Evolutionary conservation across 2,329 filamentous ascomycete species (phyloP).

Genomic region (Cytospora piceicola): DNA sequence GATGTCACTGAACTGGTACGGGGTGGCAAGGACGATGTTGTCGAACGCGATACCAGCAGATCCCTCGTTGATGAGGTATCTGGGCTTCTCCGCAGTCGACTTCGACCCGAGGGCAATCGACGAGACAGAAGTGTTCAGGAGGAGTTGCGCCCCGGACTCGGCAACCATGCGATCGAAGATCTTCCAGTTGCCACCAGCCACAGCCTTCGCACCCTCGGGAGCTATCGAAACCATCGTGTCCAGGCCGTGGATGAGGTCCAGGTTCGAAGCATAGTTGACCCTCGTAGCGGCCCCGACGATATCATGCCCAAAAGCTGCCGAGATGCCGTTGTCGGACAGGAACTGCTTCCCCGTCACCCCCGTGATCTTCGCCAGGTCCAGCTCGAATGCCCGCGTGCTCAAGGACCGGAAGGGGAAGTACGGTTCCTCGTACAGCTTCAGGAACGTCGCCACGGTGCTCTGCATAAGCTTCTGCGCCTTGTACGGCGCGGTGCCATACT

Average conservation of each 20-base stretch:
- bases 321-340: slow-evolving; percentile 66
- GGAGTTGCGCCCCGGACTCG: slow-evolving; percentile 62
- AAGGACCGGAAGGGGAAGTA: slow-evolving; percentile 84
- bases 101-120: slow-evolving; percentile 57
- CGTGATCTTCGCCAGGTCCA: slow-evolving; percentile 69
- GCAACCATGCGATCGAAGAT: slow-evolving; percentile 86
- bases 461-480: slow-evolving; percentile 74
- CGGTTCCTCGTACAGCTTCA: slow-evolving; percentile 78
- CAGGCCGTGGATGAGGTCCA: slow-evolving; percentile 83
- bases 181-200: slow-evolving; percentile 88
- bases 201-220: slow-evolving; percentile 77
- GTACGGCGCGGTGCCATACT: slow-evolving; percentile 80
- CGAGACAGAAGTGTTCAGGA: slow-evolving; percentile 70
- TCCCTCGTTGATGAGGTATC: slow-evolving; percentile 52
- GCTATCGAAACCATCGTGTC: slow-evolving; percentile 93
- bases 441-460: slow-evolving; percentile 70
- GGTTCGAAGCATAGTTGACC: slow-evolving; percentile 92
- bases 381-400: slow-evolving; percentile 66
- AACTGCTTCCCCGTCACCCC: slow-evolving; percentile 74
- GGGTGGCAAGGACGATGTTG: slow-evolving; percentile 79
- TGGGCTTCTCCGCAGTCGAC: slow-evolving; percentile 44
- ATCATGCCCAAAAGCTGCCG: slow-evolving; percentile 70
- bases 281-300: slow-evolving; percentile 89
- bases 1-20: slow-evolving; percentile 80
- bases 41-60: slow-evolving; percentile 63